Evolutionary conservation across 495 filamentous ascomycete genomes (phyloP), one percentile per base, ranked within the genome.

Genomic region (Tetracladium marchalianum): DNA sequence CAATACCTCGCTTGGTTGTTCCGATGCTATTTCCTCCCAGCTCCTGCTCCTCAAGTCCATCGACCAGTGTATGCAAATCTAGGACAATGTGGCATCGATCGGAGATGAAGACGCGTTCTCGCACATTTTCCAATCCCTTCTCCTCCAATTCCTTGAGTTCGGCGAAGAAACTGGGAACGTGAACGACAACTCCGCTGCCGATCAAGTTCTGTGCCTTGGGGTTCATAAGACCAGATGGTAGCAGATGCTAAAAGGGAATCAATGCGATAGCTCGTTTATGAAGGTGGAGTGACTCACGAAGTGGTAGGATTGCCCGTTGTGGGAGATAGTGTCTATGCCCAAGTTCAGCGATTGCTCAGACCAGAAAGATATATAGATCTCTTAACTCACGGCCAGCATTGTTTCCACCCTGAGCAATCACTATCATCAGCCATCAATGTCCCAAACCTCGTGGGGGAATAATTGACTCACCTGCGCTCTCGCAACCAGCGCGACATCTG

Each of bases 151-250:
- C 72, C 41, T 73, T 72, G 46, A 95, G 71, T 66, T 96, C 90
- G 61, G 82, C 80, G 76, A 94, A 93, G 75, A 96, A 92, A 38
- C 73, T 75, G 41, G 84, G 84, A 39, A 93, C 72, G 69, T 95
- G 84, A 46, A 95, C 76, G 44, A 94, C 88, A 41, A 82, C 82
- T 44, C 87, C 87, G 47, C 83, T 82, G 42, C 88, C 88, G 62
- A 95, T 86, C 39, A 96, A 68, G 69, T 92, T 95, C 52, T 81
- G 69, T 63, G 78, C 86, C 44, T 67, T 68, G 2, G 82, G 86
- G 55, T 85, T 85, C 47, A 93, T 69, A 10, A 95, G 79, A 41
- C 84, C 85, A 39, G 74, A 79, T 13, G 75, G 75, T 7, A 77
- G 59, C 44, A 70, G 35, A 27, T 27, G 22, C 22, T 27, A 7